Evolutionary conservation across 2,329 filamentous ascomycete species (phyloP), one percentile per base, ranked within the genome.

Genomic region (Blastomyces parvus): DNA sequence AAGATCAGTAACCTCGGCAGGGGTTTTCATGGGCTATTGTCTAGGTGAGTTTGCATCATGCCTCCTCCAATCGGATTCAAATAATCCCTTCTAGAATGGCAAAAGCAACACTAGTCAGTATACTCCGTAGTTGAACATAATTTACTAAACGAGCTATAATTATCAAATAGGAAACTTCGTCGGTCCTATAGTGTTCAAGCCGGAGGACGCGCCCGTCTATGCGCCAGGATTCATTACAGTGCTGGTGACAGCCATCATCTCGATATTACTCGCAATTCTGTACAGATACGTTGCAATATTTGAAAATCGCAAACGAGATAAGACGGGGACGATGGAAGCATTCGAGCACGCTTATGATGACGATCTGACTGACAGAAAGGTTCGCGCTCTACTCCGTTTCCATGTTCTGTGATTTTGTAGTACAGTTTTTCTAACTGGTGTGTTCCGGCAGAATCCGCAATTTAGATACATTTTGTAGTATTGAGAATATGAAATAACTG

Each of bases 281-380:
- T 62, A 62, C 40, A 55, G 52, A 62, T 71, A 73, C 42, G 65
- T 81, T 7, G 81, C 79, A 64, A 70, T 79, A 4, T 74, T 71
- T 73, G 74, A 79, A 13, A 82, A 82, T 65, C 70, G 69, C 22
- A 72, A 70, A 62, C 74, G 79, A 33, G 79, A 82, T 64, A 71
- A 70, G 57, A 67, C 75, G 1, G 79, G 79, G 2, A 74, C 73
- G 11, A 62, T 73, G n/a, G 80, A 83, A 69, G 79, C 74, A 0
- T 83, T 77, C 57, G 81, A 83, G 56, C 76, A 83, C 67, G 81
- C 81, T 0, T 83, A 81, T 63, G 79, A 83, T 60, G 80, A 83
- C 68, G 80, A 82, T 65, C 71, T 81, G 52, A 83, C 80, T 5
- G 80, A 83, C 67, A 75, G 67, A 59, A 77, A 64, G 42, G 69